Evolutionary conservation across 768 basidiomycete species (phyloP), one percentile per base, ranked within the genome.

Genomic region (Amanita subjunquillea): DNA sequence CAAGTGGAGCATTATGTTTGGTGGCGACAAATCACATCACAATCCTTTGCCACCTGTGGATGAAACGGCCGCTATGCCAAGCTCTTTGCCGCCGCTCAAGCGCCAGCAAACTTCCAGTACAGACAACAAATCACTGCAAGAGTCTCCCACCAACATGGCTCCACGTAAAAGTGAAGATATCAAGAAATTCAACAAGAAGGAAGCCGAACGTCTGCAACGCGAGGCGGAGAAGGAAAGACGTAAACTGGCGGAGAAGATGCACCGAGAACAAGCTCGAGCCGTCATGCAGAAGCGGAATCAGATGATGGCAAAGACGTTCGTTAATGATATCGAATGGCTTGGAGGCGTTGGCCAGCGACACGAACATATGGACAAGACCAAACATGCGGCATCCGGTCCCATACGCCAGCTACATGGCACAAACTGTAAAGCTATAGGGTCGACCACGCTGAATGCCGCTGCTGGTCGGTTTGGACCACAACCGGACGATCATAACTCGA

Each of bases 201-300:
- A 91, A 67, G 85, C 85, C 2, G 83, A 87, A 61, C 80, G 85
- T 37, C 65, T 87, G 48, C 80, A 82, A 53, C 79, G 77, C 54
- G 91, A 94, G 66, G 87, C 87, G 17, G 90, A 93, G 72, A 80
- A 84, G 61, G 87, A 89, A 59, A 83, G 85, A 56, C 87, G 91
- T 57, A 82, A 82, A 52, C 74, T 87, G 56, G 80, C 77, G 15
- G 80, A 84, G 65, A 82, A 80, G 60, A 82, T 72, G 62, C 82
- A 89, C 56, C 80, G 83, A 59, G 93, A 96, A 60, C 87, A 92
- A 66, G 89, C 92, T 15, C 80, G 92, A 51, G 91, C 90, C 41
- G 92, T 95, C 67, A 87, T 94, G 83, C 79, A 84, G 61, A 95
- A 94, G 72, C 85, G 90, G 57, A 83, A 79, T 55, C 81, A 84